These are phyloP conservation scores for Microstegium vimineum DNA, from an alignment of 176 grass and related monocot species.

Conservation along the genomic window DNA sequence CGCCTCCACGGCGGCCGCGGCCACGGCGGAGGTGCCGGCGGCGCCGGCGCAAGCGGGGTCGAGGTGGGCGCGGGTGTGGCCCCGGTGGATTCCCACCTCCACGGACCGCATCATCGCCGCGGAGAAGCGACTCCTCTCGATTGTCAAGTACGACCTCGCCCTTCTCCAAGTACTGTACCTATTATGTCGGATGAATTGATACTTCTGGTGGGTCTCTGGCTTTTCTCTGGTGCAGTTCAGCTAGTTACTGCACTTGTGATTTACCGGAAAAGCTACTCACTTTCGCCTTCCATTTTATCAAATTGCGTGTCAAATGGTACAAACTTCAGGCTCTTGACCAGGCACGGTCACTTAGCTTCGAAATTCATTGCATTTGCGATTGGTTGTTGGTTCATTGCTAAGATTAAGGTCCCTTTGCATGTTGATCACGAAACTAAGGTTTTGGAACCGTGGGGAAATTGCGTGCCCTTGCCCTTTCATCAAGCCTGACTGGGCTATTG, in stretches of 20 bases:
- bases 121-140: slow-evolving; percentile 84
- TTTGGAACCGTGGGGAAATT: background rate
- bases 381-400: background rate
- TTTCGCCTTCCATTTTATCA: background rate
- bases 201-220: too few relatives aligned
- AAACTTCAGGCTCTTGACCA: background rate
- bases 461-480: background rate
- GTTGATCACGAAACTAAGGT: background rate
- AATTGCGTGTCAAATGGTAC: background rate
- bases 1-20: slow-evolving; percentile 21
- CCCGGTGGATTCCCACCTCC: slow-evolving; percentile 92
- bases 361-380: background rate
- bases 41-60: slow-evolving; percentile 25
- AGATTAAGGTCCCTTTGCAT: background rate
- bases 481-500: background rate
- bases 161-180: background rate
- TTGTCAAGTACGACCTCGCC: slow-evolving; percentile 50
- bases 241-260: background rate
- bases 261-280: background rate
- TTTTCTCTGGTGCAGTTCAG: background rate
- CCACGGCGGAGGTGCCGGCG: background rate
- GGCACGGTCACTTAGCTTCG: background rate
- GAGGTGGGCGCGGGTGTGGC: slow-evolving; percentile 59
- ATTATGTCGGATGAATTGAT: background rate
- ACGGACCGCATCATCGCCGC: slow-evolving; percentile 93